Evolutionary conservation across 2,329 filamentous ascomycete species (phyloP).

Genomic region (Sphaerulina musiva): DNA sequence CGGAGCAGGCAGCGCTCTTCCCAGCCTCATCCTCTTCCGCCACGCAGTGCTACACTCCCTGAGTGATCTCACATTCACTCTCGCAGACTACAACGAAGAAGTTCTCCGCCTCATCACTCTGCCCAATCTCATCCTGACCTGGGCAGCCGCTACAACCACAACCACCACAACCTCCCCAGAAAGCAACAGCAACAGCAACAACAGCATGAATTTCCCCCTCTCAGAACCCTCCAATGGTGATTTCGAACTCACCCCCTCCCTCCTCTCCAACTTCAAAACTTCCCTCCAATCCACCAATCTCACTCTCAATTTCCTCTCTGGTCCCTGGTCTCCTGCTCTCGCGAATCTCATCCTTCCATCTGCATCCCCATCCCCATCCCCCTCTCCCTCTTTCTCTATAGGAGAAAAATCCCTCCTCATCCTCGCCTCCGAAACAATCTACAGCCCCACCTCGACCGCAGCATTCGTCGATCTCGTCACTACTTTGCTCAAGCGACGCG

Average conservation of each 20-base stretch:
- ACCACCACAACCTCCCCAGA: constrained; percentile 7
- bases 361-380: no score
- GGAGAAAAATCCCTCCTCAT: constrained; percentile 33
- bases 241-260: constrained; percentile 54
- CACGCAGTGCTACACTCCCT: constrained; percentile 47
- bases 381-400: no score
- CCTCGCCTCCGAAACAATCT: constrained; percentile 75
- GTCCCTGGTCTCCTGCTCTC: constrained; percentile 62
- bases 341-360: constrained; percentile 47
- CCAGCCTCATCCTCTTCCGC: constrained; percentile 64
- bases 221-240: constrained; percentile 43
- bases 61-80: constrained; percentile 51
- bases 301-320: constrained; percentile 61
- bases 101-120: constrained; percentile 73
- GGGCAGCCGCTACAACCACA: constrained; percentile 39
- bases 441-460: constrained; percentile 64
- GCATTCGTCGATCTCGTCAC: constrained; percentile 58
- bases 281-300: constrained; percentile 50
- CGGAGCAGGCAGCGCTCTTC: constrained; percentile 71
- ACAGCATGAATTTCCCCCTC: not conserved
- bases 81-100: constrained; percentile 74
- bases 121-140: constrained; percentile 69
- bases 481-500: constrained; percentile 48
- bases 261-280: constrained; percentile 54
- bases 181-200: not conserved